These are phyloP conservation scores for Crithidia expoeki DNA, from an alignment of 208 protist species.

Conservation along the genomic window DNA sequence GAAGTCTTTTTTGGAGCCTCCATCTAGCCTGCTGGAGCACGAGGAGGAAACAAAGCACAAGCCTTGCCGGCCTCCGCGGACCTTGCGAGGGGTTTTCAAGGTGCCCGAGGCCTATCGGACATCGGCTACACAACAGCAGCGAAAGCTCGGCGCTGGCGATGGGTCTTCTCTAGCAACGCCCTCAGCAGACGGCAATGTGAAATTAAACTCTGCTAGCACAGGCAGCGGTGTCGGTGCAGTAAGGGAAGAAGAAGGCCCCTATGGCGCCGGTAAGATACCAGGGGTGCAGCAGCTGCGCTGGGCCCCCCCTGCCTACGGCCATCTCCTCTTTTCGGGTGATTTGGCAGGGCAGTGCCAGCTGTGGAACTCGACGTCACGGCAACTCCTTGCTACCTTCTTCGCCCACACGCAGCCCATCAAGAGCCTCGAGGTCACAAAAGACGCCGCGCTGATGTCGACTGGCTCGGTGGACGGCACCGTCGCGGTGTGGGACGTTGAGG, in stretches of 20 bases:
- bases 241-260: not conserved
- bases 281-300: constrained; percentile 92
- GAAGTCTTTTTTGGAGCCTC: constrained; percentile 73
- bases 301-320: constrained; percentile 90
- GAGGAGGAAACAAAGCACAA: constrained; percentile 23
- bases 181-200: no score
- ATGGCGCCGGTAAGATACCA: constrained; percentile 3
- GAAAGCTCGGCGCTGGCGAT: not conserved
- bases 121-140: not conserved
- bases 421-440: constrained; percentile 88
- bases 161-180: constrained; percentile 2
- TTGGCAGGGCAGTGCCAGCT: constrained; percentile 89
- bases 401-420: constrained; percentile 93
- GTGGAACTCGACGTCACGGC: constrained; percentile 80
- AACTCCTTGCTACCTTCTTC: constrained; percentile 91
- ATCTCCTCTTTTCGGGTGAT: constrained; percentile 94
- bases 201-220: constrained; percentile 6
- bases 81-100: constrained; percentile 52
- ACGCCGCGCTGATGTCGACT: constrained; percentile 92
- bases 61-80: constrained; percentile 50
- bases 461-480: constrained; percentile 88
- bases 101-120: constrained; percentile 13
- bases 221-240: not conserved
- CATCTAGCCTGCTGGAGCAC: constrained; percentile 49
- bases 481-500: constrained; percentile 96